Base-by-base conservation (phyloP, 208 protist species). In the Leishmania tarentolae region DNA sequence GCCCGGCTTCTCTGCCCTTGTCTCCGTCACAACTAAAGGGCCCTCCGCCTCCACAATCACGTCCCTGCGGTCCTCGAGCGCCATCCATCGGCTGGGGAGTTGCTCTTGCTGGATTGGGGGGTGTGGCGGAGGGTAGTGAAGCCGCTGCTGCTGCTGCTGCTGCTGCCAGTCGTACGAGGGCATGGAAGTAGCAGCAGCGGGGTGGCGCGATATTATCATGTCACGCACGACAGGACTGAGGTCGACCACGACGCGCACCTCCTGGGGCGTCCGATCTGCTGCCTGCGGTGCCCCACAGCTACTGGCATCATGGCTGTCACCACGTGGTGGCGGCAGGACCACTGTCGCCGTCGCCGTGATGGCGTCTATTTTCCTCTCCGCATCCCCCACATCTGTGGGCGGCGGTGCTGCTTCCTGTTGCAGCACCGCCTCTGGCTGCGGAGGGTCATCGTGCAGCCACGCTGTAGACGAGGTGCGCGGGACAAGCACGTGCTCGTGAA, bases 31-130 rank as follows among this genome's bases (percentile, higher is more conserved):
- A n/a, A 35, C 69, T 24, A 35, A 11, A 50, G 19, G 40, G 8
- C 31, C 46, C 47, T 83, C 69, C 4, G 71, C 50, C 76, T 90
- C 86, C 15, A 91, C 88, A 52, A 90, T 84, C 1, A 91, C 86
- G 73, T 91, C 85, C 35, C 82, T 77, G 11, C 82, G 74, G 40
- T 88, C 83, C 68, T 91, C 88, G 35, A 85, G 79, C 37, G 21
- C 63, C 69, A 74, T 74, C 53, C 76, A 52, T n/a, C 61, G 53
- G 53, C 80, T 75, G 37, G 79, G 75, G 11, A 73, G 70, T 46
- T 83, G 68, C 35, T 83, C 77, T 15, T 84, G 50, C 24, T 79
- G 76, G 46, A 79, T 57, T 59, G 78, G 75, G 35, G 80, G 61
- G n/a, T 40, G 46, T 19, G 17, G 56, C 24, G 56, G 63, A 44